These are phyloP conservation scores for Juglanconis sp. DNA, from an alignment of 2,329 filamentous ascomycete species.

Conservation along the genomic window DNA sequence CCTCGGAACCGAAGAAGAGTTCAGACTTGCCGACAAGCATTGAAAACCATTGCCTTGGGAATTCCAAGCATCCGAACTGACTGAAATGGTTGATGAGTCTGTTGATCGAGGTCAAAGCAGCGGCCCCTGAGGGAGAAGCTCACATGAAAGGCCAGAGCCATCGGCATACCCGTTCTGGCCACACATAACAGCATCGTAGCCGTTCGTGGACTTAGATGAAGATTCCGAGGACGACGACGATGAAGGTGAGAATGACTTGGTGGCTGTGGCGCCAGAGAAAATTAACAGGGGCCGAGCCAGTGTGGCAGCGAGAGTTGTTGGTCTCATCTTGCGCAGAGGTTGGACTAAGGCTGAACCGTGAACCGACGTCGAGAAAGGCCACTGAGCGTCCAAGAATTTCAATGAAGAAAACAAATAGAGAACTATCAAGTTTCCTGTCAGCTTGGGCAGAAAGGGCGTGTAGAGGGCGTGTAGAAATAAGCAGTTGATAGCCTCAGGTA, in stretches of 20 bases:
- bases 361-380: background rate
- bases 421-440: too few relatives aligned
- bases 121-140: background rate
- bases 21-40: slow-evolving; percentile 27
- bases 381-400: background rate
- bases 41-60: slow-evolving; percentile 26
- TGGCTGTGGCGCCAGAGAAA: slow-evolving; percentile 3
- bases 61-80: slow-evolving; percentile 31
- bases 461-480: background rate
- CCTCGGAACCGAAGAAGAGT: background rate
- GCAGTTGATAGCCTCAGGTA: background rate
- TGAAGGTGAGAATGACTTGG: background rate
- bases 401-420: background rate
- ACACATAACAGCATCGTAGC: slow-evolving; percentile 28
- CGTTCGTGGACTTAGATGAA: slow-evolving; percentile 10
- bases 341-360: background rate
- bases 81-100: slow-evolving; percentile 18
- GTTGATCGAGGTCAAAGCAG: background rate
- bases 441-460: background rate
- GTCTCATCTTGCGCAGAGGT: slow-evolving; percentile 1
- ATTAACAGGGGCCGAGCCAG: slow-evolving; percentile 18
- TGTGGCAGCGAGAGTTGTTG: background rate
- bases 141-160: slow-evolving; percentile 10
- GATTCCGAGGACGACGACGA: background rate
- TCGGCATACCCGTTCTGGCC: slow-evolving; percentile 24